A percentile compares a stretch with the other conserved stretches of the same genome.
These are phyloP conservation scores for Pythium aquatile DNA, from an alignment of 352 stramenopile species.

Conservation along the genomic window DNA sequence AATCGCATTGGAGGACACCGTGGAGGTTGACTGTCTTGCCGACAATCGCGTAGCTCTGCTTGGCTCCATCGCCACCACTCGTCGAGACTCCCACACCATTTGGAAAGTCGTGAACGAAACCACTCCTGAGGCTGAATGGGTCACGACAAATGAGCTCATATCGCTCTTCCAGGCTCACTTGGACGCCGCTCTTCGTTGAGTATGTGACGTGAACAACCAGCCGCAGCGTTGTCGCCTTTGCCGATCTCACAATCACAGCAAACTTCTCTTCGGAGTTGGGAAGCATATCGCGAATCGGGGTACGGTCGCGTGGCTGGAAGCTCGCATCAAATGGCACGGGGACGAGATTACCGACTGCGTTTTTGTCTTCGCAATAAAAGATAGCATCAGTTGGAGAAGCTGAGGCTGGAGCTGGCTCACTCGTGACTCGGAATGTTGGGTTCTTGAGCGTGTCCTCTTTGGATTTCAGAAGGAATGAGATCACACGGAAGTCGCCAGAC, in stretches of 20 bases:
- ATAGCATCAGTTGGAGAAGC: constrained; percentile 41
- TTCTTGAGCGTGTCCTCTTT: constrained; percentile 72
- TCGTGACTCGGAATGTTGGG: constrained; percentile 48
- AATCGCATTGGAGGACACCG: constrained; percentile 49
- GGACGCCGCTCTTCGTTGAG: constrained; percentile 60
- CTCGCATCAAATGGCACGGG: constrained; percentile 46
- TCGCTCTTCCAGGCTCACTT: constrained; percentile 61
- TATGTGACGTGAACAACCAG: constrained; percentile 60
- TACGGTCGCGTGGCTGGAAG: constrained; percentile 51
- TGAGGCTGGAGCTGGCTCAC: constrained; percentile 52
- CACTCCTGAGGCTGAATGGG: constrained; percentile 53
- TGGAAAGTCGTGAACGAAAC: constrained; percentile 67
- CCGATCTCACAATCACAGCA: constrained; percentile 58
- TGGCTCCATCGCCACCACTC: constrained; percentile 27
- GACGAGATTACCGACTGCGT: constrained; percentile 25
- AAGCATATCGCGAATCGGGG: constrained; percentile 38
- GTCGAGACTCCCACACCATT: constrained; percentile 34
- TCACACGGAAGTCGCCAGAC: constrained; percentile 61
- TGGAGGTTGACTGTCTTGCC: constrained; percentile 65
- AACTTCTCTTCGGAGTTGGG: constrained; percentile 45
- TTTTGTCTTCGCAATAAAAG: constrained; percentile 48
- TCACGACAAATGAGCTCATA: constrained; percentile 64
- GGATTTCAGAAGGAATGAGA: constrained; percentile 54
- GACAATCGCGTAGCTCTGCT: constrained; percentile 56
- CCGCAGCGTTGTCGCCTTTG: constrained; percentile 36